Evolutionary conservation across 2,329 filamentous ascomycete species (phyloP).

Genomic region (Diaporthe longicolla): DNA sequence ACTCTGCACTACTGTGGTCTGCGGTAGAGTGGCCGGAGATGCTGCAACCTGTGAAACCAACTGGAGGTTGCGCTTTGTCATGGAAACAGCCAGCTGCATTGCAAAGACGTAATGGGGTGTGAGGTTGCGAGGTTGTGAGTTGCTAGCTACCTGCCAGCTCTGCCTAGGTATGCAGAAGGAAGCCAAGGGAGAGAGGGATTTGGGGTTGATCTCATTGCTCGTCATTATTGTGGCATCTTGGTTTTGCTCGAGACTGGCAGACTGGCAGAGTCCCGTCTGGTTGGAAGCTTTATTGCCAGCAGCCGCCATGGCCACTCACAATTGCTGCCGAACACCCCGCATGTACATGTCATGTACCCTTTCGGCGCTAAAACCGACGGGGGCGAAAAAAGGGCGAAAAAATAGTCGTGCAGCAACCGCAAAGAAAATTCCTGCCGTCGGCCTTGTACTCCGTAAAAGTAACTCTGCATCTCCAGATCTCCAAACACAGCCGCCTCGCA

Average conservation of each 20-base stretch:
- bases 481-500: background rate
- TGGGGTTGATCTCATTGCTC: slow-evolving; percentile 25
- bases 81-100: slow-evolving; percentile 24
- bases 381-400: background rate
- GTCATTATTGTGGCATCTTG: slow-evolving; percentile 35
- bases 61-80: slow-evolving; percentile 34
- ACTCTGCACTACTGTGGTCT: background rate
- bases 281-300: slow-evolving; percentile 29
- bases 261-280: slow-evolving; percentile 1
- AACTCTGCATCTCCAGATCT: too few species aligned
- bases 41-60: slow-evolving; percentile 31
- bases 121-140: background rate
- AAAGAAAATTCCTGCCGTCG: background rate
- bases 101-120: slow-evolving; percentile 28
- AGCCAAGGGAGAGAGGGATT: background rate
- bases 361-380: background rate
- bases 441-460: background rate
- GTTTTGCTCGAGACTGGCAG: too few species aligned
- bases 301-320: slow-evolving; percentile 16
- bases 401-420: too few species aligned
- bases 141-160: too few species aligned
- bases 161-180: too few species aligned
- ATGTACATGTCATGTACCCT: background rate
- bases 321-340: slow-evolving; percentile 30
- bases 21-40: slow-evolving; percentile 18